These are phyloP conservation scores for Phaeophleospora eucalypticola DNA, from an alignment of 2,329 filamentous ascomycete species.

Conservation along the genomic window DNA sequence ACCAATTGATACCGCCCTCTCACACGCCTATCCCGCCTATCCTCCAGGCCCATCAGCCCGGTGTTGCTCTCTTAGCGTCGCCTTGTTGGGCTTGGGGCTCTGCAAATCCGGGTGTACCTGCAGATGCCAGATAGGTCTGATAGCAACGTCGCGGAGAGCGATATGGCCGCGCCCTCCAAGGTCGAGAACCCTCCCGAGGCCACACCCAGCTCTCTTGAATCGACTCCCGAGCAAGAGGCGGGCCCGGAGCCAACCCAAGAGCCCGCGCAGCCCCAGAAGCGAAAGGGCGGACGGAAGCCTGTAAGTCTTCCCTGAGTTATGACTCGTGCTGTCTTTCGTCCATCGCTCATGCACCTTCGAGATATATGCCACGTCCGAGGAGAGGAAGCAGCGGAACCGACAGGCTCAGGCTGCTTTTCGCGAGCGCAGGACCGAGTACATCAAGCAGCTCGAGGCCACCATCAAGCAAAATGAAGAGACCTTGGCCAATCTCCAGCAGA, in stretches of 20 bases:
- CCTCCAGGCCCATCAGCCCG: no score
- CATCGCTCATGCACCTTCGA: slow-evolving; percentile 37
- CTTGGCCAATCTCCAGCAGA: slow-evolving; percentile 85
- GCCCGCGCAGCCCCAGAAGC: slow-evolving; percentile 64
- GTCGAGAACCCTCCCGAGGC: slow-evolving; percentile 41
- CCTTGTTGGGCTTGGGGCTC: slow-evolving; percentile 23
- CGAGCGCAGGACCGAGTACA: slow-evolving; percentile 95
- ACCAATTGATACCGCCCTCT: slow-evolving; percentile 24
- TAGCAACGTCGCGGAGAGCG: slow-evolving; percentile 35
- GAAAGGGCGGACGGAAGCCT: slow-evolving; percentile 95
- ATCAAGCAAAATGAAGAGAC: slow-evolving; percentile 97
- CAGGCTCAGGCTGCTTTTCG: slow-evolving; percentile 97
- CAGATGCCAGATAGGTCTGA: slow-evolving; percentile 51
- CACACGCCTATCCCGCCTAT: slow-evolving; percentile 13
- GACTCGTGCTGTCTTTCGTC: slow-evolving; percentile 18
- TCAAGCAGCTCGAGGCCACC: slow-evolving; percentile 96
- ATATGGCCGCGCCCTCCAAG: slow-evolving; percentile 46
- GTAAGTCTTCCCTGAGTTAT: slow-evolving; percentile 58
- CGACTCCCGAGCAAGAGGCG: slow-evolving; percentile 45
- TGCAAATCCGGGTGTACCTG: slow-evolving; percentile 39
- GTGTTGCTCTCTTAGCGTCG: slow-evolving; percentile 30
- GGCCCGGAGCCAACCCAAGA: slow-evolving; percentile 40
- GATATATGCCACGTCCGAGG: slow-evolving; percentile 98
- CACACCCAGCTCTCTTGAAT: slow-evolving; percentile 47
- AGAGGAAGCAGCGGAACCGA: slow-evolving; percentile 94